These are phyloP conservation scores for Exophiala phaeomuriformis DNA, from an alignment of 2,329 filamentous ascomycete genomes.

Conservation along the genomic window DNA sequence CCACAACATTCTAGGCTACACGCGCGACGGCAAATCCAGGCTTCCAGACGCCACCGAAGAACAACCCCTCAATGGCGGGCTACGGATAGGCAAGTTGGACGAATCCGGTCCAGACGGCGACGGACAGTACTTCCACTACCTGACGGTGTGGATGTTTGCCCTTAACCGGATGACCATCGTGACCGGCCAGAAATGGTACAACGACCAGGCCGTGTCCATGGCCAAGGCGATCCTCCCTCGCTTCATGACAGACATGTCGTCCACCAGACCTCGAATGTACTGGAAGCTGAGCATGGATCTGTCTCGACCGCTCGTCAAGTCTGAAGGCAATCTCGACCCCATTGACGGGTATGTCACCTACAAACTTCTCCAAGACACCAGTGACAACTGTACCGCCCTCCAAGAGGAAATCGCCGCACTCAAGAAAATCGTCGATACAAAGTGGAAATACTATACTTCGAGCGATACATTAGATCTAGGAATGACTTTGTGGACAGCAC, in stretches of 20 bases:
- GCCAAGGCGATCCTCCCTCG: conserved; percentile 47
- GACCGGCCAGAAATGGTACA: conserved; percentile 42
- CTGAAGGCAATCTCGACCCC: conserved; percentile 51
- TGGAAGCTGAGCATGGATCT: conserved; percentile 53
- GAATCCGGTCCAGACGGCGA: conserved; percentile 47
- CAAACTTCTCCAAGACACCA: conserved; percentile 39
- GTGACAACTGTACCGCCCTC: conserved; percentile 33
- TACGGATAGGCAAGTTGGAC: conserved; percentile 52
- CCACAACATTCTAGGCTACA: conserved; percentile 48
- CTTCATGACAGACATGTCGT: conserved; percentile 42
- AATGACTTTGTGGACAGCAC: conserved; percentile 53
- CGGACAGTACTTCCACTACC: conserved; percentile 56
- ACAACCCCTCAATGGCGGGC: conserved; percentile 48
- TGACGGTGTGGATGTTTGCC: conserved; percentile 58
- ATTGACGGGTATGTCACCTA: conserved; percentile 50
- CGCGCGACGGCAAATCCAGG: conserved; percentile 42
- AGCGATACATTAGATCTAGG: conserved; percentile 51
- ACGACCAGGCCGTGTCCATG: conserved; percentile 46
- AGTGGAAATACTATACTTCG: conserved; percentile 41
- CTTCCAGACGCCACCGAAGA: conserved; percentile 48
- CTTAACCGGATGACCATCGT: conserved; percentile 49
- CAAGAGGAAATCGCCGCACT: conserved; percentile 49
- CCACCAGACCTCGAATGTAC: conserved; percentile 40
- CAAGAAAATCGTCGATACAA: conserved; percentile 41
- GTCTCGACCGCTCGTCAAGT: conserved; percentile 40